Conservation (phyloP, 2,329 filamentous ascomycete genomes). For the Geosmithia morbida region DNA sequence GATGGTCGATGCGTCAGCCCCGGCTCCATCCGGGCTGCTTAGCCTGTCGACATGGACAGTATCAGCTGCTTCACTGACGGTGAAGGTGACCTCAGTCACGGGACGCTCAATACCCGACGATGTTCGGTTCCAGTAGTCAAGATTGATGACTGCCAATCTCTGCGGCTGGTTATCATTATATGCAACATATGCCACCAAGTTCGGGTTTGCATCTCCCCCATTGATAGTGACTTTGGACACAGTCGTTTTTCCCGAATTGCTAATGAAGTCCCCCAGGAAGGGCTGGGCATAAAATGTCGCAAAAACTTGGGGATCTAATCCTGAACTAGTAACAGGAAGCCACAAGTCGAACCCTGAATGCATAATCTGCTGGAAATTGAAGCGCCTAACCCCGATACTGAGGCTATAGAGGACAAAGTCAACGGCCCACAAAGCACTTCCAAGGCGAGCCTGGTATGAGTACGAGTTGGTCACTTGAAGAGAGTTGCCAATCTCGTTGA, state of each 20-base stretch:
- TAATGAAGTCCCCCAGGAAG: constrained; percentile 19
- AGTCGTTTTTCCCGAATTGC: constrained; percentile 12
- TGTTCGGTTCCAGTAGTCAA: constrained; percentile 20
- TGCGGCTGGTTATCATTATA: constrained; percentile 12
- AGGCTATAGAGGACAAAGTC: constrained; percentile 21
- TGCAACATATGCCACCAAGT: constrained; percentile 13
- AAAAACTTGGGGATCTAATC: constrained; percentile 15
- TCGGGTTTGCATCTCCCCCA: constrained; percentile 8
- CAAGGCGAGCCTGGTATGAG: constrained; percentile 17
- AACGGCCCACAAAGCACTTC: constrained; percentile 19
- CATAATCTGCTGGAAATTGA: constrained; percentile 23
- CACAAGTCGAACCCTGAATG: constrained; percentile 14
- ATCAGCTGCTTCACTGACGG: not conserved
- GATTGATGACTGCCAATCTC: constrained; percentile 15
- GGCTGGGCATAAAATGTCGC: constrained; percentile 21
- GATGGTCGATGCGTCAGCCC: constrained; percentile 15
- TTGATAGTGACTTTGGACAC: constrained; percentile 7
- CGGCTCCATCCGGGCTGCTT: constrained; percentile 17
- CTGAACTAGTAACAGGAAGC: constrained; percentile 13
- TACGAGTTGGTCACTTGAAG: constrained; percentile 14
- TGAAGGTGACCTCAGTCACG: not conserved
- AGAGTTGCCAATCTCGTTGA: constrained; percentile 21
- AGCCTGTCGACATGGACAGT: constrained; percentile 14
- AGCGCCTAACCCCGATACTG: constrained; percentile 16
- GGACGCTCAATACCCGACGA: constrained; percentile 1